phyloP scores from a whole-genome alignment of 371 early-diverging fungal species.

The Nematocida minor region DNA sequence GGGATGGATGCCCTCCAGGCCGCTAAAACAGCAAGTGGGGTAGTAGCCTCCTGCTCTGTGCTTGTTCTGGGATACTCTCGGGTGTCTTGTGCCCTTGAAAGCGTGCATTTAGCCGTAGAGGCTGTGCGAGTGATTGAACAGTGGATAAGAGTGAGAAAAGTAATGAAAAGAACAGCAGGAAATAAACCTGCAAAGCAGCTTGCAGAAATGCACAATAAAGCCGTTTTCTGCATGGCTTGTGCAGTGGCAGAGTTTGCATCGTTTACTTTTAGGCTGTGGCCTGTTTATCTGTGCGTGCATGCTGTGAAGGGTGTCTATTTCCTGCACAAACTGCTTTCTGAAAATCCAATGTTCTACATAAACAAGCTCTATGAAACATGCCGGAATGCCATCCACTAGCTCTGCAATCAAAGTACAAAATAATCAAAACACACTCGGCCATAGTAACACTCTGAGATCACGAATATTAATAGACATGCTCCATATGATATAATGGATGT shows the following conservation, averaged over 20 bases:
- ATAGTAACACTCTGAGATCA: too few species aligned
- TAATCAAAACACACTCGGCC: background rate
- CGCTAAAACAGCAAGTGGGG: background rate
- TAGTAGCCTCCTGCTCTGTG: slow-evolving; percentile 3
- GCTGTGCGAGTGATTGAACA: background rate
- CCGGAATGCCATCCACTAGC: background rate
- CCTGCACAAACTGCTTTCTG: background rate
- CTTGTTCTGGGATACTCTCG: slow-evolving; percentile 9
- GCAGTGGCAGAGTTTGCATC: background rate
- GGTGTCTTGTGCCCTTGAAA: background rate
- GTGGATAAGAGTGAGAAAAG: background rate
- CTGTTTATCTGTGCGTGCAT: slow-evolving; percentile 1
- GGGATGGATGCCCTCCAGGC: background rate
- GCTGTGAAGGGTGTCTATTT: background rate
- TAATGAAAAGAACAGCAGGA: background rate
- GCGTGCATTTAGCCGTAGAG: background rate
- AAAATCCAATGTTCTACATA: background rate
- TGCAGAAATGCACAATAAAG: background rate
- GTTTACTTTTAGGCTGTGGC: slow-evolving; percentile 11
- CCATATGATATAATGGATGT: too few species aligned
- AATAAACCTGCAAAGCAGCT: background rate
- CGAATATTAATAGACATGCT: too few species aligned
- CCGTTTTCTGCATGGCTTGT: background rate
- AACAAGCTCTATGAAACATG: background rate
- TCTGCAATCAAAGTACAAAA: background rate